Evolutionary conservation across 805 yeast species (phyloP), one percentile per base, ranked within the genome.

Genomic region (Maudiozyma pseudohumilis): DNA sequence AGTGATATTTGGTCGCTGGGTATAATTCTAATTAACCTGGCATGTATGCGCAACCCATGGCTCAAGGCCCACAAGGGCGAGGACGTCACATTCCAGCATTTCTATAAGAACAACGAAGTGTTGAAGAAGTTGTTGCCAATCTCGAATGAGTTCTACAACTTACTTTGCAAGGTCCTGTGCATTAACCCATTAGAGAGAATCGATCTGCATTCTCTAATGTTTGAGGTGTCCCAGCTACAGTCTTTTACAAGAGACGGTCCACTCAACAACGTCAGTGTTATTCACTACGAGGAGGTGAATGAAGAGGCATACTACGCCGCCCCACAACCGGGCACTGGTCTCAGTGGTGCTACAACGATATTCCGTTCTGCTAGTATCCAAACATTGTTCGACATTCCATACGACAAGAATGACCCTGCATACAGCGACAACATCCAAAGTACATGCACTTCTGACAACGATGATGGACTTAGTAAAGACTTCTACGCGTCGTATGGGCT

Each of bases 1-100:
- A 87, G 94, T 32, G 96, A 86, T 52, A 71, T 85, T 21, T 87
- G 94, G 96, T 80, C 94, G 2, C 61, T 87, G 35, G 89, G 88
- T 2, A 78, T 87, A 25, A 77, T 87, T 17, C 63, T 87, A 39
- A 77, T 87, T 45, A 87, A 87, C 55, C 65, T 88, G 37, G 70
- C 84, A 9, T 83, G 94, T 47, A 78, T 83, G 29, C 70, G 94
- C 56, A 88, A 87, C 51, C 95, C 96, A 21, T 87, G 96, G 96
- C 73, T 84, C 35, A 76, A 79, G 47, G 94, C 95, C 9, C 71
- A 80, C 36, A 63, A 74, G 28, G 53, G 52, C 9, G 70, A 70
- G 31, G 86, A 79, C 50, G 61, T 70, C 28, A 72, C 94, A 0
- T 87, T 81, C 60, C 65, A 65, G 41, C 77, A 76, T 19, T 88